Conservation (phyloP, 176 grass and related monocot species). For the Sorghum bicolor region DNA sequence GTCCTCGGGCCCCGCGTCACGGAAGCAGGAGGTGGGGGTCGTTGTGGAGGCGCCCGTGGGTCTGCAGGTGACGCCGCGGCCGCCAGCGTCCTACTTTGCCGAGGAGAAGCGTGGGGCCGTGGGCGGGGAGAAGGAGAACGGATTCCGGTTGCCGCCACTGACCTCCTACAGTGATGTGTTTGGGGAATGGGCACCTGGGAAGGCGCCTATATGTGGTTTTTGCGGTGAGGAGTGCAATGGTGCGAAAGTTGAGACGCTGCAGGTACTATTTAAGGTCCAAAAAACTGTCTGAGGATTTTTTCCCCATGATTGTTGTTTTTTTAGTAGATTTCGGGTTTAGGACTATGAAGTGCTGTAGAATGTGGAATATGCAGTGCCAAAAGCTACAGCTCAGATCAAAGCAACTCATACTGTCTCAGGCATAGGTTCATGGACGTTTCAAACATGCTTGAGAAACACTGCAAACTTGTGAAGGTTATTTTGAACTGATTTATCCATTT, state of each 20-base stretch:
- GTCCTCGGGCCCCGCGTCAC: background rate
- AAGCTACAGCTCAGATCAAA: background rate
- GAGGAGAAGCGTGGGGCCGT: slow-evolving; percentile 40
- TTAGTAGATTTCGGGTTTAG: background rate
- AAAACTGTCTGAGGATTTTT: background rate
- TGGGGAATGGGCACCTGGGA: slow-evolving; percentile 59
- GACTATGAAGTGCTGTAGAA: background rate
- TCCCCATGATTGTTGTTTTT: background rate
- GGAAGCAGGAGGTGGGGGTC: slow-evolving; percentile 37
- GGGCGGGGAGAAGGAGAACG: slow-evolving; percentile 44
- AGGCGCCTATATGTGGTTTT: slow-evolving; percentile 44
- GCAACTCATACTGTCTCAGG: background rate
- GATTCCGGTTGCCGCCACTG: slow-evolving; percentile 66
- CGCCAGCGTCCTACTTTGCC: slow-evolving; percentile 32
- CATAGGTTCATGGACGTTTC: background rate
- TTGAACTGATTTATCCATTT: background rate
- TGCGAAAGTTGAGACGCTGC: slow-evolving; percentile 28
- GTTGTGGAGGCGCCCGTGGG: slow-evolving; percentile 63
- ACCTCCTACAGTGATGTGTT: slow-evolving; percentile 79
- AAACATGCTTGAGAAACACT: background rate
- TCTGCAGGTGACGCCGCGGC: slow-evolving; percentile 35
- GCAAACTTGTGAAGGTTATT: background rate
- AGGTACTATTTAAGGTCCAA: slow-evolving; percentile 41
- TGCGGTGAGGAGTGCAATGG: slow-evolving; percentile 40
- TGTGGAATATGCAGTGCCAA: background rate